Evolutionary conservation across 805 yeast genomes (phyloP), one percentile per base, ranked within the genome.

Genomic region (Metschnikowia picachoensis): DNA sequence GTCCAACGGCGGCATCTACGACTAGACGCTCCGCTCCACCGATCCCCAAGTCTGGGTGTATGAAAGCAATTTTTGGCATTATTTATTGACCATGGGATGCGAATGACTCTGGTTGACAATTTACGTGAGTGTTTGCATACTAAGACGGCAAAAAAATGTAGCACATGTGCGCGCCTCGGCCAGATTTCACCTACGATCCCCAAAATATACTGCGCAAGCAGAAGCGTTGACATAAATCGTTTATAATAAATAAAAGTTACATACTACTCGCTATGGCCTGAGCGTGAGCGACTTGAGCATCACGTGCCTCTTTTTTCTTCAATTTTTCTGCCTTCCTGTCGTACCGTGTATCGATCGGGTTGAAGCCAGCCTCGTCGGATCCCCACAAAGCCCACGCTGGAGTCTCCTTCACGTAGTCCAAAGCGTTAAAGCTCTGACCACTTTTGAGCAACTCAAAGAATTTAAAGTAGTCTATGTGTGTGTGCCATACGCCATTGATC

Each of bases 11-110:
- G 3, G 95, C 90, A 66, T 94, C 99, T 1, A 94, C 96, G 2
- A 94, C 90, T n/a, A 95, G 74, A 48, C 99, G 74, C 62, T 94
- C 99, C 1, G 99, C 99, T 4, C 99, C 99, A 5, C 86, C 99
- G 47, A 92, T 92, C 0, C 99, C 99, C 44, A 94, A 69, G 67
- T 94, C 99, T 0, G 99, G 99, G 61, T 94, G 99, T 4, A 94
- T 67, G 57, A 94, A 87, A 1, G 97, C 97, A 31, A 92, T 76
- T 49, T 73, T 80, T 15, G 51, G 36, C 57, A 51, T 53, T 8
- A 25, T 17, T 6, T 4, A 20, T 20, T 20, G 20, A 20, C 6
- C 6, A 20, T 20, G 20, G 20, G 6, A 20, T 20, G 20, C 20
- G 20, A 1, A 20, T 20, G 20, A 20, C 2, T 20, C 20, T 6